Evolutionary conservation across 805 yeast species (phyloP).

Genomic region (Saccharomyces eubayanus): DNA sequence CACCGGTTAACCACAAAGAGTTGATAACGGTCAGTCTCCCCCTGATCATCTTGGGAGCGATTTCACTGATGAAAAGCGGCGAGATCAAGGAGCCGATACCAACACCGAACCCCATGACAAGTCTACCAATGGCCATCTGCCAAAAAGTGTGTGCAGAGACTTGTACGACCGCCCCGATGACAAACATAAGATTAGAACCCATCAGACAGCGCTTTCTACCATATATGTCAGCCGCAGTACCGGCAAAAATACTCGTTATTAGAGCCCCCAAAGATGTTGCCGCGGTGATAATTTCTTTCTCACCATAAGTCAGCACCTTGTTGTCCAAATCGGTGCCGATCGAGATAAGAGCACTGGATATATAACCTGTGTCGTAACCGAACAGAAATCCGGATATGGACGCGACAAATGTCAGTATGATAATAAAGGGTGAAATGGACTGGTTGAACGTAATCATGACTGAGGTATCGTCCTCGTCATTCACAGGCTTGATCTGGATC

Average conservation of each 20-base stretch:
- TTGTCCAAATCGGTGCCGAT: conserved; percentile 68
- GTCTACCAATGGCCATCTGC: conserved; percentile 91
- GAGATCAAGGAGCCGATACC: conserved; percentile 91
- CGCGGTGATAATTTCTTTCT: conserved; percentile 84
- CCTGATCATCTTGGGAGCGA: conserved; percentile 86
- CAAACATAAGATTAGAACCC: conserved; percentile 72
- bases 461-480: conserved; percentile 44
- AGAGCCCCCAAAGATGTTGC: conserved; percentile 94
- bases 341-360: conserved; percentile 84
- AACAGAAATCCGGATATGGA: conserved; percentile 94
- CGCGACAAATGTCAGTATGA: conserved; percentile 62
- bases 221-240: conserved; percentile 67
- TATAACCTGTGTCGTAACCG: conserved; percentile 96
- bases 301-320: conserved; percentile 55
- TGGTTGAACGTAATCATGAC: conserved; percentile 42
- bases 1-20: conserved; percentile 86
- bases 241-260: conserved; percentile 70
- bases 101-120: conserved; percentile 92
- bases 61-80: conserved; percentile 86
- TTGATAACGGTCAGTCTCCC: conserved; percentile 86
- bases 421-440: conserved; percentile 54
- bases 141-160: conserved; percentile 73
- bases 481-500: conserved; percentile 30
- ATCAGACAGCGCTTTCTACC: conserved; percentile 84
- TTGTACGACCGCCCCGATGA: conserved; percentile 80